phyloP scores from a whole-genome alignment of 208 protist species.

The Endotrypanum monterogeii region DNA sequence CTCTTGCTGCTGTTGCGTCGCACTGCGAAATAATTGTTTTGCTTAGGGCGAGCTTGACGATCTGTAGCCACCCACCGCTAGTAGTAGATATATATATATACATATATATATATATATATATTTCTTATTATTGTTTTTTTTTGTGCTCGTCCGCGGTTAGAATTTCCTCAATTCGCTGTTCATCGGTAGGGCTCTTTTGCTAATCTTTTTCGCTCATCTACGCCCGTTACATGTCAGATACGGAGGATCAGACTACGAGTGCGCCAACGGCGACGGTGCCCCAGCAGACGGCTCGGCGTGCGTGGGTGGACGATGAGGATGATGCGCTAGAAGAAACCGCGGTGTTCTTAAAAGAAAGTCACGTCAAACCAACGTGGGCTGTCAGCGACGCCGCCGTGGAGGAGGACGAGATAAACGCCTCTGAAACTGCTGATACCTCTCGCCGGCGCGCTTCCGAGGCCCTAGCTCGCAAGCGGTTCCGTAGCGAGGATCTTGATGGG shows the following conservation, averaged over 20 bases:
- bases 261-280: background rate
- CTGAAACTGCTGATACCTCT: background rate
- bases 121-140: too few relatives aligned
- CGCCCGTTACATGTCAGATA: slow-evolving; percentile 10
- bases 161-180: background rate
- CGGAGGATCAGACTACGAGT: background rate
- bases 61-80: too few relatives aligned
- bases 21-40: too few relatives aligned
- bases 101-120: too few relatives aligned
- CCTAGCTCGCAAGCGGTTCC: slow-evolving; percentile 58
- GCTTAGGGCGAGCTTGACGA: too few relatives aligned
- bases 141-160: background rate
- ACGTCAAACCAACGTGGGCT: slow-evolving; percentile 63
- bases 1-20: background rate
- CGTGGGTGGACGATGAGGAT: slow-evolving; percentile 77
- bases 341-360: slow-evolving; percentile 44
- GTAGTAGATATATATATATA: too few relatives aligned
- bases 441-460: slow-evolving; percentile 16
- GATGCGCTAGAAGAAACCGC: slow-evolving; percentile 31
- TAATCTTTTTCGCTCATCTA: slow-evolving; percentile 5
- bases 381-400: slow-evolving; percentile 30
- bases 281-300: slow-evolving; percentile 22
- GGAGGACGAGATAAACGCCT: slow-evolving; percentile 9
- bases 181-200: background rate
- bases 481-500: slow-evolving; percentile 70